Percentiles rank a stretch among this genome's conserved stretches.
Evolutionary conservation across 1,284 basidiomycete species (phyloP).

Genomic region (Xerocomus minutiporus): DNA sequence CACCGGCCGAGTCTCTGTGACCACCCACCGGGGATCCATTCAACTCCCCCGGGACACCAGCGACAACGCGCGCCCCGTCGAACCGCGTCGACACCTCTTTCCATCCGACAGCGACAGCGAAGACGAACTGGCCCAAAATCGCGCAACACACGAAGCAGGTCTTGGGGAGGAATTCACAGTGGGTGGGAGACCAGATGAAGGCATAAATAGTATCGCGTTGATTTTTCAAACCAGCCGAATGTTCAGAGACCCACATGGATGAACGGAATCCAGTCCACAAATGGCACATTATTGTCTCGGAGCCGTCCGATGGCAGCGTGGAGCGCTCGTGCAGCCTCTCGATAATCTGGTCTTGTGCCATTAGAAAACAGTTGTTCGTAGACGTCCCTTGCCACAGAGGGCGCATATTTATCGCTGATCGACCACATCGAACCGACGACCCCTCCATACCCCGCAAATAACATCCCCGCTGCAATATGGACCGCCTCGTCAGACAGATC

Average conservation of each 20-base stretch:
- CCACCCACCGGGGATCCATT: no score
- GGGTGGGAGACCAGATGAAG: no score
- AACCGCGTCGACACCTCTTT: no score
- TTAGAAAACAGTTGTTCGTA: background rate
- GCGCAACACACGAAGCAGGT: no score
- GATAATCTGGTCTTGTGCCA: background rate
- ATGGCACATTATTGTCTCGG: background rate
- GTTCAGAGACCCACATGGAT: background rate
- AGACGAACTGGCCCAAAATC: no score
- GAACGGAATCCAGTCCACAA: background rate
- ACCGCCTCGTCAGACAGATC: background rate
- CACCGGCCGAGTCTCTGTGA: no score
- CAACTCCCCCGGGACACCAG: no score
- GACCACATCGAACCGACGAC: background rate
- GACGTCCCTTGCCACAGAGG: background rate
- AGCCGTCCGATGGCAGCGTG: background rate
- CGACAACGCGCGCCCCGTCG: no score
- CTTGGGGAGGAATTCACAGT: no score
- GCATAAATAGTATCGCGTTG: background rate
- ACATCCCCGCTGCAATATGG: background rate
- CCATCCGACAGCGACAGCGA: no score
- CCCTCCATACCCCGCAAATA: background rate
- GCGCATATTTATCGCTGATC: background rate
- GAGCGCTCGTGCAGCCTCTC: background rate
- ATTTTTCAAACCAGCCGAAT: background rate